Conservation (phyloP, 768 basidiomycete genomes). For the Phanerochaete sordida region DNA sequence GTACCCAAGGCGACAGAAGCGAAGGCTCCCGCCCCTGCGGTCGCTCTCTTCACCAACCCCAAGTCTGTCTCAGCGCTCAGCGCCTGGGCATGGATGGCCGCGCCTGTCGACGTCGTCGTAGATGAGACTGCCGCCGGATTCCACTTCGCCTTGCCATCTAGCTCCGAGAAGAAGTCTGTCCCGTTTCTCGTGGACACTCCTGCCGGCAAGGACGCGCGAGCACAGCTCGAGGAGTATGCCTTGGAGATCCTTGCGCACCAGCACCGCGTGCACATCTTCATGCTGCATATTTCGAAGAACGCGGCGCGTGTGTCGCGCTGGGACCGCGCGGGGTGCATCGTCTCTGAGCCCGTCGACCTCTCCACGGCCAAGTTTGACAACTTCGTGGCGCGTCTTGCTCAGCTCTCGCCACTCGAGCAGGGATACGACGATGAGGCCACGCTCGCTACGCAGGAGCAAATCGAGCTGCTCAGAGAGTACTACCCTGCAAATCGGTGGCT, state of each 20-base stretch:
- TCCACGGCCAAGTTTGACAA: background rate
- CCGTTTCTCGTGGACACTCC: background rate
- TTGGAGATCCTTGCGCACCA: background rate
- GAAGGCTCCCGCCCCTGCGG: too few species aligned
- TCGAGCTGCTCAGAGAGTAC: too few species aligned
- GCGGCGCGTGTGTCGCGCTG: constrained; percentile 3
- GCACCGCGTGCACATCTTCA: background rate
- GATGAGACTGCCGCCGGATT: background rate
- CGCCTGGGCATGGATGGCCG: background rate
- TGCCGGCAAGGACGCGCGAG: background rate
- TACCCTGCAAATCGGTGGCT: too few species aligned
- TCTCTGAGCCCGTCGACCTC: background rate
- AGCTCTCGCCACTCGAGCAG: background rate
- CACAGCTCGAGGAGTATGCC: background rate
- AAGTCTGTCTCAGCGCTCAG: too few species aligned
- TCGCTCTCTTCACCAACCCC: too few species aligned
- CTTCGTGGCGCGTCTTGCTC: background rate
- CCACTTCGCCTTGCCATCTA: background rate
- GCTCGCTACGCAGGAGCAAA: too few species aligned
- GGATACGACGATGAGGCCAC: background rate
- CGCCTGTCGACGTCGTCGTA: background rate
- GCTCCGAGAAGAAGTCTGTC: background rate
- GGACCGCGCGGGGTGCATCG: background rate
- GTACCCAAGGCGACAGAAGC: too few species aligned
- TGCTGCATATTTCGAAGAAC: background rate